Conservation (phyloP, 2,329 filamentous ascomycete species). For the Ophiosphaerella narmari region DNA sequence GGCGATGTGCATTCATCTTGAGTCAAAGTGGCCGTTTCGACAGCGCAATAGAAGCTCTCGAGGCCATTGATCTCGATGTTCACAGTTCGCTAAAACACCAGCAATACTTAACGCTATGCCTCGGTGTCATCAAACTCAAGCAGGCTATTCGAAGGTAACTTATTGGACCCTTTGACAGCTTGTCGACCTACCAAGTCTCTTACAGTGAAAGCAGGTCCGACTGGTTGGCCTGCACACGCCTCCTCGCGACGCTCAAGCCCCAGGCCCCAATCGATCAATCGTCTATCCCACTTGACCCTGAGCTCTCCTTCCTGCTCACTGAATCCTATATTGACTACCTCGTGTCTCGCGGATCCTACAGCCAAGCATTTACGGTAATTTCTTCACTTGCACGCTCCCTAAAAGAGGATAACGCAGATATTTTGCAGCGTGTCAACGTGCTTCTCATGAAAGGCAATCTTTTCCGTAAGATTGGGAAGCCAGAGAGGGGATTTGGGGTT, state of each 20-base stretch:
- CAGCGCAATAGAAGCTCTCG: conserved; percentile 66
- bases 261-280: conserved; percentile 47
- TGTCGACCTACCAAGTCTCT: conserved; percentile 14
- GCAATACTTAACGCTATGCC: conserved; percentile 72
- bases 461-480: conserved; percentile 68
- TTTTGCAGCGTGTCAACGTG: conserved; percentile 71
- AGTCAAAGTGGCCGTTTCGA: conserved; percentile 72
- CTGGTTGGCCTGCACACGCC: conserved; percentile 59
- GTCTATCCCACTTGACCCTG: conserved; percentile 57
- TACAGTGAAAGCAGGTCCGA: conserved; percentile 53
- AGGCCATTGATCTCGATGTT: conserved; percentile 63
- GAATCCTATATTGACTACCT: conserved; percentile 64
- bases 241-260: conserved; percentile 62
- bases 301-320: conserved; percentile 63
- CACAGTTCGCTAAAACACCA: conserved; percentile 76
- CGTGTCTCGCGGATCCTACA: conserved; percentile 58
- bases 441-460: conserved; percentile 75
- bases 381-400: conserved; percentile 57
- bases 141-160: conserved; percentile 61
- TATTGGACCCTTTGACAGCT: neutral
- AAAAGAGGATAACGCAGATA: conserved; percentile 62
- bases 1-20: conserved; percentile 70
- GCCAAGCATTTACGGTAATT: conserved; percentile 59
- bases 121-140: conserved; percentile 68
- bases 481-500: conserved; percentile 77